These are phyloP conservation scores for Metschnikowia proteae DNA, from an alignment of 805 yeast genomes.

Conservation along the genomic window DNA sequence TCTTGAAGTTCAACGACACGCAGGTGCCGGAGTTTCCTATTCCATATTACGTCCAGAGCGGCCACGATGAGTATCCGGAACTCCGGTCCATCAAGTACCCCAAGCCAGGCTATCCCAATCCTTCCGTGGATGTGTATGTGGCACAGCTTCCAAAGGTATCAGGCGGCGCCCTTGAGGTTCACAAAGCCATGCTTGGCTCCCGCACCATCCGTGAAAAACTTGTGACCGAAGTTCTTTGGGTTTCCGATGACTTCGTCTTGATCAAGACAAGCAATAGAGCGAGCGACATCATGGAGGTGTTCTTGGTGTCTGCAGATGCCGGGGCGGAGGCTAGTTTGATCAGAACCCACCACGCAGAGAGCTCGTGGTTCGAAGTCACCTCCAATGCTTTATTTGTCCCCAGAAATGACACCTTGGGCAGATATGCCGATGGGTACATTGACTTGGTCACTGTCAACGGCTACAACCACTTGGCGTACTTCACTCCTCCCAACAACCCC, in stretches of 20 bases:
- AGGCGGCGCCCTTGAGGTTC: slow-evolving; percentile 11
- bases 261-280: slow-evolving; percentile 62
- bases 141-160: slow-evolving; percentile 12
- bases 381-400: slow-evolving; percentile 35
- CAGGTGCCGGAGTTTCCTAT: slow-evolving; percentile 68
- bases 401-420: slow-evolving; percentile 30
- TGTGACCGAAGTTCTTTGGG: slow-evolving; percentile 62
- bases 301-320: slow-evolving; percentile 35
- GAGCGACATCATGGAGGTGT: slow-evolving; percentile 52
- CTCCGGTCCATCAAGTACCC: slow-evolving; percentile 69
- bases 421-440: slow-evolving; percentile 60
- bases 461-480: slow-evolving; percentile 78
- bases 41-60: slow-evolving; percentile 65
- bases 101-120: slow-evolving; percentile 77
- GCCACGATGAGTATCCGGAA: slow-evolving; percentile 35
- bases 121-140: slow-evolving; percentile 45
- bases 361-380: slow-evolving; percentile 60
- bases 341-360: slow-evolving; percentile 42
- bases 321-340: slow-evolving; percentile 30
- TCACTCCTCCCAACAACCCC: slow-evolving; percentile 55
- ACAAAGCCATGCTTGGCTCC: slow-evolving; percentile 11
- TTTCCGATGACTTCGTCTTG: slow-evolving; percentile 45
- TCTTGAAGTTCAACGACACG: slow-evolving; percentile 68
- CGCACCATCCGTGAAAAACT: slow-evolving; percentile 25
- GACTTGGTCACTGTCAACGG: slow-evolving; percentile 66